Percentiles rank a stretch among this genome's conserved stretches.
Evolutionary conservation across 1,284 basidiomycete species (phyloP).

Genomic region (Cutaneotrichosporon daszewskae): DNA sequence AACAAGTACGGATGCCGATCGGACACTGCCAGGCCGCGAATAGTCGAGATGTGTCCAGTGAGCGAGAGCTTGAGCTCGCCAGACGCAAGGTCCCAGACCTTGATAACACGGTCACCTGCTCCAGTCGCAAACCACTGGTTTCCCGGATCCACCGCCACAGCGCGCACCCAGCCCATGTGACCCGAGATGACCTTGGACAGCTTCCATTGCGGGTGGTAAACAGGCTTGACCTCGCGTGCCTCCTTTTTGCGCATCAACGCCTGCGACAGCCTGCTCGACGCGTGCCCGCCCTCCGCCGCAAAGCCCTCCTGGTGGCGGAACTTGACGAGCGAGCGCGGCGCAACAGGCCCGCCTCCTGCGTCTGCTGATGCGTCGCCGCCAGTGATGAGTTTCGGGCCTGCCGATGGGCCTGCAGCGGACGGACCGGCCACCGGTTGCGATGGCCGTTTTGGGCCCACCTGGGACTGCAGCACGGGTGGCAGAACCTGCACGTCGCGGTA

Average conservation of each 20-base stretch:
- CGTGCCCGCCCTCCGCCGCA: constrained; percentile 45
- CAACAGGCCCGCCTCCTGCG: constrained; percentile 3
- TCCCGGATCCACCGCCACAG: constrained; percentile 90
- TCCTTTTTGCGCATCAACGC: constrained; percentile 86
- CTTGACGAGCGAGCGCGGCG: constrained; percentile 39
- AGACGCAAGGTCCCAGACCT: constrained; percentile 97
- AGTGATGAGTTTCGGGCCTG: constrained; percentile 8
- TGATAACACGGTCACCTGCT: constrained; percentile 95
- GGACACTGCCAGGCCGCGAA: constrained; percentile 88
- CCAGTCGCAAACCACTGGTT: constrained; percentile 99
- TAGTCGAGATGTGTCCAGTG: constrained; percentile 96
- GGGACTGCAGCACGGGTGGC: constrained; percentile 70
- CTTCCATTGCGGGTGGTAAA: constrained; percentile 90
- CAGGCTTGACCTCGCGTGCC: constrained; percentile 84
- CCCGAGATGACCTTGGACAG: constrained; percentile 94
- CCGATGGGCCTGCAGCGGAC: constrained; percentile 38
- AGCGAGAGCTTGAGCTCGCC: constrained; percentile 92
- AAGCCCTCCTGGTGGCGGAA: constrained; percentile 49
- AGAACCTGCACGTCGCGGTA: constrained; percentile 81
- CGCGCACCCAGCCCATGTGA: constrained; percentile 97
- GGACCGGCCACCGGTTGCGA: constrained; percentile 49
- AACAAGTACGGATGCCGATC: constrained; percentile 93
- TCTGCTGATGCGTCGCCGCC: background rate
- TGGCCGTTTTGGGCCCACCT: constrained; percentile 69
- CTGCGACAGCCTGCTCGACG: constrained; percentile 62